Evolutionary conservation across 768 basidiomycete genomes (phyloP).

Genomic region (Pulveroboletus sp.): DNA sequence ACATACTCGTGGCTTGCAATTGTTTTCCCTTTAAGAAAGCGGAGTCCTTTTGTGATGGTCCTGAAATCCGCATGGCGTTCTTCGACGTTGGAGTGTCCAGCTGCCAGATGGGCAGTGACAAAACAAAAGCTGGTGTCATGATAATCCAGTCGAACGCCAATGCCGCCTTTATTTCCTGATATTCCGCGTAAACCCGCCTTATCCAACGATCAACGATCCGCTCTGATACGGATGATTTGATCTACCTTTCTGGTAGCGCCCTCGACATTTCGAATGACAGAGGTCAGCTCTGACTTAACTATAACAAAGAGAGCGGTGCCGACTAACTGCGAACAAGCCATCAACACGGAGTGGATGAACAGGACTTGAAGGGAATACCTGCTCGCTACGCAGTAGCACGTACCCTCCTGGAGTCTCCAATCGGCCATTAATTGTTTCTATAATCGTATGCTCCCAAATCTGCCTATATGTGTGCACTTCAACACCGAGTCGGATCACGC

Average conservation of each 20-base stretch:
- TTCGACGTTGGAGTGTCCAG: slow-evolving; percentile 87
- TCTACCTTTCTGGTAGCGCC: slow-evolving; percentile 86
- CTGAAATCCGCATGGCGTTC: slow-evolving; percentile 92
- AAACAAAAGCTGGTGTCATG: slow-evolving; percentile 93
- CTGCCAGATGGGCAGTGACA: slow-evolving; percentile 92
- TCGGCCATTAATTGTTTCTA: slow-evolving; percentile 73
- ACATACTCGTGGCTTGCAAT: slow-evolving; percentile 89
- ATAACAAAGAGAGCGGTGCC: slow-evolving; percentile 90
- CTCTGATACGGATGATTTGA: not conserved
- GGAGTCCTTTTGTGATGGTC: slow-evolving; percentile 80
- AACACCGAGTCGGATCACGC: not conserved
- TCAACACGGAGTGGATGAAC: not conserved
- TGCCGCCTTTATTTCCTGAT: slow-evolving; percentile 97
- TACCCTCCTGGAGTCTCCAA: slow-evolving; percentile 72
- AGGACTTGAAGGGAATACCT: slow-evolving; percentile 44
- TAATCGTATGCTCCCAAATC: slow-evolving; percentile 81
- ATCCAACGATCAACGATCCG: slow-evolving; percentile 1
- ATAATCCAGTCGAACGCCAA: slow-evolving; percentile 89
- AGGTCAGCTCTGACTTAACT: slow-evolving; percentile 72
- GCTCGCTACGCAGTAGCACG: slow-evolving; percentile 87
- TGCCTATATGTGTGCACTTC: slow-evolving; percentile 48
- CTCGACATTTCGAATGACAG: slow-evolving; percentile 89
- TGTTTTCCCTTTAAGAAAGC: slow-evolving; percentile 86
- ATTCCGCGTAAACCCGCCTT: slow-evolving; percentile 90
- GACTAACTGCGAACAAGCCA: slow-evolving; percentile 63